Conservation (phyloP, 805 yeast species). For the Spathaspora passalidarum region DNA sequence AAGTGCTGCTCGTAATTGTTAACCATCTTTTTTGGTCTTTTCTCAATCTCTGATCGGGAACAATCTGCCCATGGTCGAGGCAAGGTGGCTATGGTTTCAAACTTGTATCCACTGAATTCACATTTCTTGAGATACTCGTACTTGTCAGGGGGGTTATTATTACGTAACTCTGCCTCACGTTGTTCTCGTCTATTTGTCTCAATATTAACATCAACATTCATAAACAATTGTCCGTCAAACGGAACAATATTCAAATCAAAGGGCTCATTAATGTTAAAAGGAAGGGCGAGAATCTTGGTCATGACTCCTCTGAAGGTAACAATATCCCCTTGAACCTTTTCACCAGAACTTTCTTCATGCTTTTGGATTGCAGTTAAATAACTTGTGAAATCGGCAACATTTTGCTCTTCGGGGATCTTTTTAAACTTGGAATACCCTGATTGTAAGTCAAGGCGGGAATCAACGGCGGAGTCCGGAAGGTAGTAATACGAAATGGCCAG, state of each 20-base stretch:
- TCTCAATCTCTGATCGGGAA: slow-evolving; percentile 65
- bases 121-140: slow-evolving; percentile 33
- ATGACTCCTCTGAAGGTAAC: slow-evolving; percentile 84
- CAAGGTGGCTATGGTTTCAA: slow-evolving; percentile 75
- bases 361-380: slow-evolving; percentile 52
- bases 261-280: slow-evolving; percentile 55
- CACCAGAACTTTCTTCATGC: slow-evolving; percentile 47
- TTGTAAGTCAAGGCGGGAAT: slow-evolving; percentile 53
- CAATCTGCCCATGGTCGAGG: slow-evolving; percentile 72
- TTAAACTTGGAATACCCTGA: slow-evolving; percentile 62
- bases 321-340: slow-evolving; percentile 58
- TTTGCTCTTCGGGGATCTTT: slow-evolving; percentile 52
- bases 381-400: slow-evolving; percentile 54
- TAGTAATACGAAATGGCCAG: slow-evolving; percentile 66
- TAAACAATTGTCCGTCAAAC: slow-evolving; percentile 74
- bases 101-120: slow-evolving; percentile 76
- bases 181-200: slow-evolving; percentile 26
- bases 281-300: slow-evolving; percentile 67
- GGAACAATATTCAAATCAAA: slow-evolving; percentile 61
- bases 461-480: slow-evolving; percentile 70
- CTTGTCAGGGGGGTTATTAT: slow-evolving; percentile 17
- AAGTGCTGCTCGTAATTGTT: slow-evolving; percentile 75
- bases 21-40: slow-evolving; percentile 56
- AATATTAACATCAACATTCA: slow-evolving; percentile 48
- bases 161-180: slow-evolving; percentile 18